phyloP scores from a whole-genome alignment of 2,329 filamentous ascomycete genomes.

The Juglanconis oblonga region DNA sequence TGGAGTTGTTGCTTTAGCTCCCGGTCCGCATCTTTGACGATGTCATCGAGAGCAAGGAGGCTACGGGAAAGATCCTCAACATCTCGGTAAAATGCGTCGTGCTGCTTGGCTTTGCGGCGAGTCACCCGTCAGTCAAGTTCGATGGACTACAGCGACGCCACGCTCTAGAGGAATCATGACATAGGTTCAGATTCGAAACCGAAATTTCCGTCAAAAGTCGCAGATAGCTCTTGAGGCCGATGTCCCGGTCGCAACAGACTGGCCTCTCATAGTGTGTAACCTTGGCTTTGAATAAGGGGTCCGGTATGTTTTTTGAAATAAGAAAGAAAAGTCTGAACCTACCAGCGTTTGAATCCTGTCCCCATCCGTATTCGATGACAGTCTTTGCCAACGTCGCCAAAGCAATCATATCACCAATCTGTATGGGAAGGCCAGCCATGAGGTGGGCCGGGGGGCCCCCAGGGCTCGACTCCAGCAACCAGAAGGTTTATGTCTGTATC shows the following conservation, averaged over 20 bases:
- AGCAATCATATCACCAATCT: conserved; percentile 12
- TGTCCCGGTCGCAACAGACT: too few relatives aligned
- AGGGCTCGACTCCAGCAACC: background rate
- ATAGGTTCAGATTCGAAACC: too few relatives aligned
- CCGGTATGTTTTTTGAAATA: background rate
- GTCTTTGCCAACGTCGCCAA: background rate
- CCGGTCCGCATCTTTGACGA: background rate
- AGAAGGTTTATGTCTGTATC: too few relatives aligned
- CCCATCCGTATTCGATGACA: background rate
- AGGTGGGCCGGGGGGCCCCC: background rate
- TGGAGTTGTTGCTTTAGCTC: background rate
- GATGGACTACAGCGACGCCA: too few relatives aligned
- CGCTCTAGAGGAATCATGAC: too few relatives aligned
- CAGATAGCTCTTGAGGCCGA: too few relatives aligned
- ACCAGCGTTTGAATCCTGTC: background rate
- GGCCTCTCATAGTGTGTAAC: too few relatives aligned
- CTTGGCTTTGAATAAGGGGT: too few relatives aligned
- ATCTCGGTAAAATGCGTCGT: conserved; percentile 11
- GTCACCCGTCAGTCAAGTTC: too few relatives aligned
- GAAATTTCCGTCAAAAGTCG: too few relatives aligned
- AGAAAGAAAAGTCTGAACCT: background rate
- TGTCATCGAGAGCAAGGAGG: background rate
- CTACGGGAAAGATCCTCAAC: background rate
- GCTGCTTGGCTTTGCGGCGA: conserved; percentile 1
- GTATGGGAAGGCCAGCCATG: conserved; percentile 12